Evolutionary conservation across 108 stramenopile genomes (phyloP).

Genomic region (Skeletonema marinoi): DNA sequence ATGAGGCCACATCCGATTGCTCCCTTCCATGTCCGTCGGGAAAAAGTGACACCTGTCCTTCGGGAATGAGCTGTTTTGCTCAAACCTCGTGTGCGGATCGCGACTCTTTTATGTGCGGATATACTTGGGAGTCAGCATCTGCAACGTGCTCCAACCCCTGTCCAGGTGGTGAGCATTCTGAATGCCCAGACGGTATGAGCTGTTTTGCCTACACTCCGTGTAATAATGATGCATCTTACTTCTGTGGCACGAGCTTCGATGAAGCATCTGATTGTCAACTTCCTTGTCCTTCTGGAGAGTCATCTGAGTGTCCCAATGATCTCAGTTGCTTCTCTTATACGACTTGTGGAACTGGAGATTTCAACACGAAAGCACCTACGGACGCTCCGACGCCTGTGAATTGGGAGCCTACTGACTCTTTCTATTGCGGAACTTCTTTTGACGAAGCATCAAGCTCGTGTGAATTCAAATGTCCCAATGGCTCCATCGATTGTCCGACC

Average conservation of each 20-base stretch:
- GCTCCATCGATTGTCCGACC: slow-evolving; percentile 25
- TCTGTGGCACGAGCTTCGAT: slow-evolving; percentile 38
- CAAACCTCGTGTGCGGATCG: slow-evolving; percentile 49
- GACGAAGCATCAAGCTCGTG: slow-evolving; percentile 33
- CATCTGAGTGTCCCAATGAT: slow-evolving; percentile 69
- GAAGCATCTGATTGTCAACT: slow-evolving; percentile 50
- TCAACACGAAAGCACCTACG: slow-evolving; percentile 35
- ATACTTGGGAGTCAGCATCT: slow-evolving; percentile 42
- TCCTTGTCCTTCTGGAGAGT: slow-evolving; percentile 72
- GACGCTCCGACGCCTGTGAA: slow-evolving; percentile 11
- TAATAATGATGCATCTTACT: slow-evolving; percentile 49
- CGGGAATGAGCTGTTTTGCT: slow-evolving; percentile 40
- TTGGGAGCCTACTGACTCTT: slow-evolving; percentile 31
- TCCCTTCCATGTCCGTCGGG: slow-evolving; percentile 48
- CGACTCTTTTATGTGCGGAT: slow-evolving; percentile 53
- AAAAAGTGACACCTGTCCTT: slow-evolving; percentile 25
- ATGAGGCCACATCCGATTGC: slow-evolving; percentile 46
- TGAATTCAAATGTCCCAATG: slow-evolving; percentile 35
- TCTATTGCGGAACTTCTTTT: slow-evolving; percentile 40
- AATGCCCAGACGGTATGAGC: slow-evolving; percentile 41
- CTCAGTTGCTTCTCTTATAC: slow-evolving; percentile 85
- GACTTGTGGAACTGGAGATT: slow-evolving; percentile 62
- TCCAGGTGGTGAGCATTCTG: slow-evolving; percentile 46
- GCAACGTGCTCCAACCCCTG: slow-evolving; percentile 43
- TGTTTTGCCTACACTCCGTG: slow-evolving; percentile 56